A percentile compares a stretch with the other conserved stretches of the same genome.
phyloP scores from a whole-genome alignment of 305 asterid genomes.

The Striga hermonthica region DNA sequence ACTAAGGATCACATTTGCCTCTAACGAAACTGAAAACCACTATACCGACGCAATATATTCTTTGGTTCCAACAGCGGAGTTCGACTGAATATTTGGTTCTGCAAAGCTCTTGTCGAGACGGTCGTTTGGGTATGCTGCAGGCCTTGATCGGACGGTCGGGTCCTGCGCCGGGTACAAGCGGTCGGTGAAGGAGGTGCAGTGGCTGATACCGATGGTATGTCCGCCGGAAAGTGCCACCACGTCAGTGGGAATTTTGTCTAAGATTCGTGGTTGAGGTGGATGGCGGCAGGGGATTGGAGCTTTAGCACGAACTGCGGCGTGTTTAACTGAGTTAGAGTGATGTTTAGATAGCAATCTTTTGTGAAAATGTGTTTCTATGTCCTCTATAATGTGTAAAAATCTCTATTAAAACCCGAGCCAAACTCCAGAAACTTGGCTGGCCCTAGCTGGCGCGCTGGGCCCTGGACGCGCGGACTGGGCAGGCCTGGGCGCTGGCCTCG shows the following conservation, averaged over 20 bases:
- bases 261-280: conserved; percentile 44
- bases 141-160: too few relatives aligned
- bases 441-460: too few relatives aligned
- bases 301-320: too few relatives aligned
- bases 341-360: too few relatives aligned
- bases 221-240: conserved; percentile 79
- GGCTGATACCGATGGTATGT: conserved; percentile 72
- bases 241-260: conserved; percentile 69
- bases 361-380: too few relatives aligned
- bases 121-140: too few relatives aligned
- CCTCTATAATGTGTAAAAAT: too few relatives aligned
- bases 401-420: too few relatives aligned
- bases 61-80: conserved; percentile 97
- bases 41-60: conserved; percentile 97
- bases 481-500: too few relatives aligned
- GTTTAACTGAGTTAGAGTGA: too few relatives aligned
- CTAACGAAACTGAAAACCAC: background rate
- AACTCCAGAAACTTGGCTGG: too few relatives aligned
- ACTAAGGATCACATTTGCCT: background rate
- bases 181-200: conserved; percentile 58
- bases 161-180: conserved; percentile 70
- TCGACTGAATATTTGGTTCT: conserved; percentile 83
- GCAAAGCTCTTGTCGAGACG: conserved; percentile 83
- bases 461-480: too few relatives aligned
- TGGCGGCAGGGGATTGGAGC: conserved; percentile 69